Evolutionary conservation across 495 filamentous ascomycete genomes (phyloP).

Genomic region (Aspergillus biplanus): DNA sequence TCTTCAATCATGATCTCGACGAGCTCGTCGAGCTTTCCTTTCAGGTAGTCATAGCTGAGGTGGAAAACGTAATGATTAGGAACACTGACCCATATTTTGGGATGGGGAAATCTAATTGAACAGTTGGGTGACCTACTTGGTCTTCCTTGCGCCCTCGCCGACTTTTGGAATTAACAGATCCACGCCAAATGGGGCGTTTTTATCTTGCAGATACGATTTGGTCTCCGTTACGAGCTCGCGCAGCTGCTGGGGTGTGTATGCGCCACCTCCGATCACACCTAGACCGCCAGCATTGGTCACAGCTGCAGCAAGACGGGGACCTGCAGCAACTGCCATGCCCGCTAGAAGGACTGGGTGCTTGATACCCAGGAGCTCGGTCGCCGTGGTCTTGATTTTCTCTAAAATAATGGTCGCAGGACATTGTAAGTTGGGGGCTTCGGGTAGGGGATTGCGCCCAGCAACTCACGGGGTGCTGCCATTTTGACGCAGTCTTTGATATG

Average conservation of each 20-base stretch:
- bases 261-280: constrained; percentile 94
- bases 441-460: neutral
- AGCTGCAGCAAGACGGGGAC: constrained; percentile 93
- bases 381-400: constrained; percentile 85
- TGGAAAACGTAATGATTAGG: neutral
- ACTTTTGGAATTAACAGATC: constrained; percentile 94
- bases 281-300: constrained; percentile 97
- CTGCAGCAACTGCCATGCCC: constrained; percentile 98
- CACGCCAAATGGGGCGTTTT: constrained; percentile 98
- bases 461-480: neutral
- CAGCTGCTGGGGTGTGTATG: constrained; percentile 97
- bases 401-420: neutral
- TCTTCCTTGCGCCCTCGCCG: constrained; percentile 89
- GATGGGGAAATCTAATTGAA: neutral
- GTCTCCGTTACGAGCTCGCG: constrained; percentile 92
- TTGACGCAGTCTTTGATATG: neutral
- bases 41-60: constrained; percentile 95
- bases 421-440: neutral
- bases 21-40: constrained; percentile 93
- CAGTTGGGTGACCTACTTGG: constrained; percentile 66
- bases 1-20: constrained; percentile 90
- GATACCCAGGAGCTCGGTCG: constrained; percentile 95
- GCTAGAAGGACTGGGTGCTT: constrained; percentile 94
- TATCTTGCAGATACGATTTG: constrained; percentile 85
- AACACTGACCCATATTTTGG: neutral